These are phyloP conservation scores for Helotiales sp. DNA, from an alignment of 2,329 filamentous ascomycete genomes.

Conservation along the genomic window DNA sequence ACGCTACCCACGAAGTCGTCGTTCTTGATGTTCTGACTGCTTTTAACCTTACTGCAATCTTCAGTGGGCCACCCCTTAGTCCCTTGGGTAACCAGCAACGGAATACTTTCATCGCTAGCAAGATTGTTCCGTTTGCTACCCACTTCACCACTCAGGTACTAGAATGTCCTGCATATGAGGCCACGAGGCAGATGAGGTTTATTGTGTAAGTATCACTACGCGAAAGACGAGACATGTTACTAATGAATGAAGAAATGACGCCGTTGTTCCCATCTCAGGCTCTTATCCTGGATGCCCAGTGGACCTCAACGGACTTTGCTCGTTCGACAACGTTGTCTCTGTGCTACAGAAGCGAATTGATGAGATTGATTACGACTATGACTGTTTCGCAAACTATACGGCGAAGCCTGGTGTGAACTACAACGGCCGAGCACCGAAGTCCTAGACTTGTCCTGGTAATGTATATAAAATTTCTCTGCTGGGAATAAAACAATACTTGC, in stretches of 20 bases:
- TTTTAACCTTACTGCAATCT: slow-evolving; percentile 15
- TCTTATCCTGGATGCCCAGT: slow-evolving; percentile 12
- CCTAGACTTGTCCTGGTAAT: not conserved
- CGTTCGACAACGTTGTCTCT: slow-evolving; percentile 14
- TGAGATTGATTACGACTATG: slow-evolving; percentile 16
- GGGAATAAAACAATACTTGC: too few species aligned
- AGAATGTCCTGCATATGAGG: slow-evolving; percentile 11
- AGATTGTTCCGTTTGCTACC: slow-evolving; percentile 12
- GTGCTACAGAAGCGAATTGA: slow-evolving; percentile 10
- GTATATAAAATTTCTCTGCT: too few species aligned
- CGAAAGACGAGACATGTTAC: not conserved
- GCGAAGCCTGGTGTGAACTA: slow-evolving; percentile 10
- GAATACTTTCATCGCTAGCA: slow-evolving; percentile 12
- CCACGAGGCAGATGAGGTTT: slow-evolving; percentile 12
- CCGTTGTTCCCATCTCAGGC: slow-evolving; percentile 11
- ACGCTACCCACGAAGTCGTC: slow-evolving; percentile 44
- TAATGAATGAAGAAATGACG: slow-evolving; percentile 10
- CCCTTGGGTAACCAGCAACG: slow-evolving; percentile 2
- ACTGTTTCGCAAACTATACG: slow-evolving; percentile 17
- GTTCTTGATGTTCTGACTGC: slow-evolving; percentile 13
- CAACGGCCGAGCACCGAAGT: slow-evolving; percentile 15
- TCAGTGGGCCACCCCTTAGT: slow-evolving; percentile 10
- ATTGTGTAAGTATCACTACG: slow-evolving; percentile 11
- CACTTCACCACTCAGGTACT: slow-evolving; percentile 17
- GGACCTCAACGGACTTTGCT: slow-evolving; percentile 13